Evolutionary conservation across 2,329 filamentous ascomycete species (phyloP).

Genomic region (Diaporthe sp.): DNA sequence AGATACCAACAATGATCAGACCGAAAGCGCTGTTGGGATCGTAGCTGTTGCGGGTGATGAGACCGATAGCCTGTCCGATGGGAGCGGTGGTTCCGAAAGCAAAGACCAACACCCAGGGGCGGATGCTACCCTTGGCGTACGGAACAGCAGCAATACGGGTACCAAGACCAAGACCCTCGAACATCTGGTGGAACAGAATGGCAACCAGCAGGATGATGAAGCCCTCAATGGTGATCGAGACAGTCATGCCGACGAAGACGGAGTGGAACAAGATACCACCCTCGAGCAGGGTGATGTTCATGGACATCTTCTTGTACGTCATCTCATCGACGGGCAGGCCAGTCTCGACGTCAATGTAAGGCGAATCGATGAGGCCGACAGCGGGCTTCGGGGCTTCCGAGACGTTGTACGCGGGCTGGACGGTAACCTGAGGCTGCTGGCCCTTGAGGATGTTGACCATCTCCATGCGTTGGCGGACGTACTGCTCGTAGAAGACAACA

Average conservation of each 20-base stretch:
- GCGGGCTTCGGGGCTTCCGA: conserved; percentile 48
- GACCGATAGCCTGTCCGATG: conserved; percentile 74
- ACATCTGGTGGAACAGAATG: conserved; percentile 79
- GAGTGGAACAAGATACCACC: conserved; percentile 85
- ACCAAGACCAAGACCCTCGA: conserved; percentile 77
- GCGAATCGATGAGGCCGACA: conserved; percentile 49
- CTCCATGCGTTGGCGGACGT: conserved; percentile 70
- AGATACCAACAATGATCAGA: conserved; percentile 73
- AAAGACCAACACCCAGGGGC: conserved; percentile 72
- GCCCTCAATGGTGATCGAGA: conserved; percentile 76
- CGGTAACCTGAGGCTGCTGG: conserved; percentile 43
- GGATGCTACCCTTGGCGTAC: conserved; percentile 66
- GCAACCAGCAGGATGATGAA: conserved; percentile 77
- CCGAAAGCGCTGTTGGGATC: conserved; percentile 74
- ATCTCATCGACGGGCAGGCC: conserved; percentile 58
- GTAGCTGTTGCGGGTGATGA: conserved; percentile 68
- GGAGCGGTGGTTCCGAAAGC: conserved; percentile 75
- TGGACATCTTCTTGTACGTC: conserved; percentile 71
- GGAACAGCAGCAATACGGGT: conserved; percentile 77
- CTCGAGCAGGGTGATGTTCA: conserved; percentile 82
- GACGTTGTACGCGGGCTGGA: conserved; percentile 41
- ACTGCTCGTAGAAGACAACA: conserved; percentile 73
- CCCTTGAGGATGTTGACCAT: conserved; percentile 67
- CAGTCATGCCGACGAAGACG: conserved; percentile 80
- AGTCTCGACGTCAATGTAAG: conserved; percentile 57